A percentile compares a stretch with the other conserved stretches of the same genome.
Evolutionary conservation across 306 rosid genomes (phyloP).

Genomic region (Biancaea sappan): DNA sequence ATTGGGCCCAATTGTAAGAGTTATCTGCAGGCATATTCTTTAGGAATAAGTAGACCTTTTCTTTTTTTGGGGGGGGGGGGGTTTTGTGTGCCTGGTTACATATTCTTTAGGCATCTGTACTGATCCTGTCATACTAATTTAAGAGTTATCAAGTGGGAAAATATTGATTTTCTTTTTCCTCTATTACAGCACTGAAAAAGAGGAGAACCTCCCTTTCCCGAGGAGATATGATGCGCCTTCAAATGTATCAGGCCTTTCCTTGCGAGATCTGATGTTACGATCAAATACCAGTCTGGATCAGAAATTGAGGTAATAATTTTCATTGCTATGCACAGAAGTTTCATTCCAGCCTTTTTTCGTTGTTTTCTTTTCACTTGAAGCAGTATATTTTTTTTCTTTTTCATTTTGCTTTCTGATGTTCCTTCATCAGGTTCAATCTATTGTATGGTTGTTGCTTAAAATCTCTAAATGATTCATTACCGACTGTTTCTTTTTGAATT

Average conservation of each 20-base stretch:
- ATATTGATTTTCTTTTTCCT: conserved; percentile 33
- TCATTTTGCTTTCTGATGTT: conserved; percentile 15
- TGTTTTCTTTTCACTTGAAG: conserved; percentile 21
- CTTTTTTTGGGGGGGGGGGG: no score
- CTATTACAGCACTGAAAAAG: conserved; percentile 69
- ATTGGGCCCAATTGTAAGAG: not conserved
- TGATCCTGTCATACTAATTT: not conserved
- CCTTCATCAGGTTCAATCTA: conserved; percentile 22
- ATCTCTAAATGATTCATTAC: conserved; percentile 37
- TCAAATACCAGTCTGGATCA: conserved; percentile 63
- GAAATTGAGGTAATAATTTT: conserved; percentile 63
- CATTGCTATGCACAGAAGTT: conserved; percentile 16
- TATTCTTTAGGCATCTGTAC: not conserved
- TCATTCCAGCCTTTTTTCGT: not conserved
- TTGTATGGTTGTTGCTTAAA: conserved; percentile 24
- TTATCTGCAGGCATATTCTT: no score
- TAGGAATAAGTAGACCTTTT: not conserved
- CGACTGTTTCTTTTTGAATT: conserved; percentile 48
- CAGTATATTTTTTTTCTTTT: not conserved
- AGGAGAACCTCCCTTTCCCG: conserved; percentile 71
- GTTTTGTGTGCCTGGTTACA: not conserved
- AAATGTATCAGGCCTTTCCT: conserved; percentile 68
- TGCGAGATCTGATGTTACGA: conserved; percentile 81
- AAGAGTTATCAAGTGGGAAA: not conserved
- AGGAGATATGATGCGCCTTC: conserved; percentile 67